A percentile compares a stretch with the other conserved stretches of the same genome.
phyloP scores from a whole-genome alignment of 1,284 basidiomycete genomes.

The Trichosporon inkin region DNA sequence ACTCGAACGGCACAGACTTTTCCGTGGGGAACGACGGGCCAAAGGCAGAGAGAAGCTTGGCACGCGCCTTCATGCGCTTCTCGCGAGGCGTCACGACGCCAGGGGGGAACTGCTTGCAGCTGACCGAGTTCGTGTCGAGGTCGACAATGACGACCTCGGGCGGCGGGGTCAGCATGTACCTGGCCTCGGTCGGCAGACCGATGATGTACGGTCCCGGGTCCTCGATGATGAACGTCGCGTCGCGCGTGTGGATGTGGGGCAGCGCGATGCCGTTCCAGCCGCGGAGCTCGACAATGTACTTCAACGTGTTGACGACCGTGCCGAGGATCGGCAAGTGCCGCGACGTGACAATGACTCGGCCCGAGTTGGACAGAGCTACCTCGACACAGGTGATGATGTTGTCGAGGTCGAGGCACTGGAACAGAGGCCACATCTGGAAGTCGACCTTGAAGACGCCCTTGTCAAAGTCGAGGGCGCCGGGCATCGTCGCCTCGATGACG shows the following conservation, averaged over 20 bases:
- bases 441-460: conserved; percentile 50
- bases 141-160: conserved; percentile 87
- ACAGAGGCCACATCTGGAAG: conserved; percentile 95
- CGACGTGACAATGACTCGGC: conserved; percentile 83
- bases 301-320: conserved; percentile 72
- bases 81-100: conserved; percentile 75
- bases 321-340: conserved; percentile 87
- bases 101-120: conserved; percentile 70
- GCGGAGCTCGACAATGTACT: conserved; percentile 85
- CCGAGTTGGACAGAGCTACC: conserved; percentile 86
- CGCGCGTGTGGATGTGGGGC: conserved; percentile 65
- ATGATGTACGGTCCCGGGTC: conserved; percentile 82
- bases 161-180: conserved; percentile 68
- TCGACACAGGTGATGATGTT: conserved; percentile 92
- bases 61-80: conserved; percentile 76
- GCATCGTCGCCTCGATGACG: conserved; percentile 43
- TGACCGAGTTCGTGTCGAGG: conserved; percentile 62
- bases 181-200: conserved; percentile 79
- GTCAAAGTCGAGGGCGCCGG: conserved; percentile 52
- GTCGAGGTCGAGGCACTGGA: conserved; percentile 89
- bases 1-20: conserved; percentile 57
- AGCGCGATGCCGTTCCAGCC: conserved; percentile 89
- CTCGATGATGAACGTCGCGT: conserved; percentile 47
- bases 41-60: conserved; percentile 69
- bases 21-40: conserved; percentile 54